Percentiles rank a stretch among this genome's conserved stretches.
Conservation (phyloP, 352 stramenopile species). For the Globisporangium nodosum region DNA sequence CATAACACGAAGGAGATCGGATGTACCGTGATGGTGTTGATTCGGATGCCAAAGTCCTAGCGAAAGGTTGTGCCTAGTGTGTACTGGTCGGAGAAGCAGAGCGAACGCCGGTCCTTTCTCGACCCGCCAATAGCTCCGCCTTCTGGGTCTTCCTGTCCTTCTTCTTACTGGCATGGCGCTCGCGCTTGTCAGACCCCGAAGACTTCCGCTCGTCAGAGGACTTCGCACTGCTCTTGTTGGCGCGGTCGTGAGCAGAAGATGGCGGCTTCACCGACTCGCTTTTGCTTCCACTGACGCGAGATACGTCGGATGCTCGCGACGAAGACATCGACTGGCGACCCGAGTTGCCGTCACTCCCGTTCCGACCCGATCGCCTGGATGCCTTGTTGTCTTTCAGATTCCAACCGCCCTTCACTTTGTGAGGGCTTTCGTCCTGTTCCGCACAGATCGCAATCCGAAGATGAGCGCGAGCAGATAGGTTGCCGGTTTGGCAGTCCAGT, state of each 20-base stretch:
- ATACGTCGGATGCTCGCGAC: neutral
- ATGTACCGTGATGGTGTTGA: neutral
- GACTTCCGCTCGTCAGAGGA: too few species aligned
- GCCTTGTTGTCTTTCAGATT: constrained; percentile 12
- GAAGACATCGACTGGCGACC: constrained; percentile 13
- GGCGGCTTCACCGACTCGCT: neutral
- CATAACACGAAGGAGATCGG: neutral
- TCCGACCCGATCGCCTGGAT: constrained; percentile 5
- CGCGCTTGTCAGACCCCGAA: constrained; percentile 5
- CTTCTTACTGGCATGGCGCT: constrained; percentile 15
- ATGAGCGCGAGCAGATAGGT: neutral
- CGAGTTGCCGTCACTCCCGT: neutral
- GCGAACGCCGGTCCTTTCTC: constrained; percentile 1
- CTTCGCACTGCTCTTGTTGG: constrained; percentile 12
- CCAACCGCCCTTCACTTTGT: constrained; percentile 18
- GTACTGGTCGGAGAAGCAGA: constrained; percentile 7
- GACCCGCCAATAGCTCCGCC: neutral
- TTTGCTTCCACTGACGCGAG: neutral
- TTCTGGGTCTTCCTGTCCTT: constrained; percentile 13
- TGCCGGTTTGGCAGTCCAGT: neutral
- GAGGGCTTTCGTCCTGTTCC: constrained; percentile 23
- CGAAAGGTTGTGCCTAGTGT: neutral
- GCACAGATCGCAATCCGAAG: too few species aligned
- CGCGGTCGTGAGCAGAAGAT: neutral
- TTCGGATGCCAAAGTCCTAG: too few species aligned